phyloP scores from a whole-genome alignment of 2,329 filamentous ascomycete genomes.

The Xylariaceae sp. region DNA sequence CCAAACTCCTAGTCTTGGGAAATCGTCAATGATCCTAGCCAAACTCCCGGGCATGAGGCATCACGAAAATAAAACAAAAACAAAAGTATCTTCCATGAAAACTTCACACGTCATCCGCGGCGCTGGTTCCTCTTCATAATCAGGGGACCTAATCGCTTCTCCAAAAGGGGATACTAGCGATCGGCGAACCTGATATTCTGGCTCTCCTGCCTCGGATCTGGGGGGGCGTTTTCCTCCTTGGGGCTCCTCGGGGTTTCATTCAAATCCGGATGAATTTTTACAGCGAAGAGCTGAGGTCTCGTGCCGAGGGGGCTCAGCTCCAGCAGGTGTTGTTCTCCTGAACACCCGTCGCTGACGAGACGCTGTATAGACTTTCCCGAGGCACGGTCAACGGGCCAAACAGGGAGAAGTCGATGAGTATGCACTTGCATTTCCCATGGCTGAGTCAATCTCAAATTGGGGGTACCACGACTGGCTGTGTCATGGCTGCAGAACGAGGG shows the following conservation, averaged over 20 bases:
- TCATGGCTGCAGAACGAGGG: conserved; percentile 9
- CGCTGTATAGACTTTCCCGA: conserved; percentile 6
- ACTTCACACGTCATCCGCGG: conserved; percentile 11
- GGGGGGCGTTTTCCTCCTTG: not conserved
- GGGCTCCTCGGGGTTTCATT: conserved; percentile 6
- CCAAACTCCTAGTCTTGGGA: conserved; percentile 2
- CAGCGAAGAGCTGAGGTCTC: conserved; percentile 12
- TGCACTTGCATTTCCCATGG: conserved; percentile 29
- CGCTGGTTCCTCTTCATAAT: conserved; percentile 17
- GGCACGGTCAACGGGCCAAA: conserved; percentile 3
- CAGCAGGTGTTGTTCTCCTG: conserved; percentile 5
- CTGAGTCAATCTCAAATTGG: conserved; percentile 18
- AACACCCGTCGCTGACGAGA: conserved; percentile 9
- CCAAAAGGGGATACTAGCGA: conserved; percentile 2
- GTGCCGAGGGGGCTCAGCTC: conserved; percentile 8
- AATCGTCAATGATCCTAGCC: conserved; percentile 8
- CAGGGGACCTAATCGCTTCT: conserved; percentile 5
- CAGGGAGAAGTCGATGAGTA: conserved; percentile 12
- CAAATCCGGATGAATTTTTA: conserved; percentile 8
- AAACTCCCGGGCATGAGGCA: conserved; percentile 9
- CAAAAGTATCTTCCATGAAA: conserved; percentile 11
- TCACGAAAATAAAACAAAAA: not conserved
- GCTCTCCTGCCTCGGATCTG: conserved; percentile 5
- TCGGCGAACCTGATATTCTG: conserved; percentile 5
- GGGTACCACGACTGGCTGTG: conserved; percentile 10